Evolutionary conservation across 495 filamentous ascomycete species (phyloP).

Genomic region (Penicillium cataractarum): DNA sequence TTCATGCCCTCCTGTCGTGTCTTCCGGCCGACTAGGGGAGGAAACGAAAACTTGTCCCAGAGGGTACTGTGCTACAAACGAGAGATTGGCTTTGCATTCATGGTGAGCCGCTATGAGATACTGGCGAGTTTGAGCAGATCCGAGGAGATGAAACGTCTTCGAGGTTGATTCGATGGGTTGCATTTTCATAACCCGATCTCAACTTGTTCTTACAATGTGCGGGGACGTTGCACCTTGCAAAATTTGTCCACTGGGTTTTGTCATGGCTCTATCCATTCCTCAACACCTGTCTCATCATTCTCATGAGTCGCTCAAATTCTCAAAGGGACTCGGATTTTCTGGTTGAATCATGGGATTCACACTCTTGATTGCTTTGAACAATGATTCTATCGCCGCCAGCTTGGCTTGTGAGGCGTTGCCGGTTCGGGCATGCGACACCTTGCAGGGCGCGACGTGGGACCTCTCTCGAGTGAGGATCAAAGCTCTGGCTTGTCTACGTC

Average conservation of each 20-base stretch:
- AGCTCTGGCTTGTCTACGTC: constrained; percentile 84
- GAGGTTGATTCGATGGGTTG: constrained; percentile 42
- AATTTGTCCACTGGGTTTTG: constrained; percentile 29
- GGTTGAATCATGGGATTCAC: background rate
- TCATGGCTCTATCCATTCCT: constrained; percentile 15
- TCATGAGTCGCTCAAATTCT: constrained; percentile 7
- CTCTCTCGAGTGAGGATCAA: constrained; percentile 97
- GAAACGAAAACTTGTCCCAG: constrained; percentile 88
- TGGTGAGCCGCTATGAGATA: constrained; percentile 1
- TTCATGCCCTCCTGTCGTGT: constrained; percentile 57
- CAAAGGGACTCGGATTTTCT: constrained; percentile 17
- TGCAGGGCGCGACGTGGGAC: constrained; percentile 57
- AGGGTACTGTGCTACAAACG: constrained; percentile 78
- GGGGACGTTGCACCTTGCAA: constrained; percentile 17
- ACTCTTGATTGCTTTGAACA: constrained; percentile 14
- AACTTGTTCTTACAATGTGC: constrained; percentile 21
- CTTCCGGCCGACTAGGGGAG: constrained; percentile 53
- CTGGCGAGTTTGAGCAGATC: constrained; percentile 20
- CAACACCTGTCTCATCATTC: constrained; percentile 17
- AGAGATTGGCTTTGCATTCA: constrained; percentile 43
- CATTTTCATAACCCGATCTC: constrained; percentile 42
- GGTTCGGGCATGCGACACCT: constrained; percentile 11
- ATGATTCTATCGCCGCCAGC: constrained; percentile 11
- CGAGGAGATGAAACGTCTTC: constrained; percentile 36
- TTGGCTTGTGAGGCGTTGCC: constrained; percentile 6